Conservation (phyloP, 208 protist species). For the Trypanosoma brucei region DNA sequence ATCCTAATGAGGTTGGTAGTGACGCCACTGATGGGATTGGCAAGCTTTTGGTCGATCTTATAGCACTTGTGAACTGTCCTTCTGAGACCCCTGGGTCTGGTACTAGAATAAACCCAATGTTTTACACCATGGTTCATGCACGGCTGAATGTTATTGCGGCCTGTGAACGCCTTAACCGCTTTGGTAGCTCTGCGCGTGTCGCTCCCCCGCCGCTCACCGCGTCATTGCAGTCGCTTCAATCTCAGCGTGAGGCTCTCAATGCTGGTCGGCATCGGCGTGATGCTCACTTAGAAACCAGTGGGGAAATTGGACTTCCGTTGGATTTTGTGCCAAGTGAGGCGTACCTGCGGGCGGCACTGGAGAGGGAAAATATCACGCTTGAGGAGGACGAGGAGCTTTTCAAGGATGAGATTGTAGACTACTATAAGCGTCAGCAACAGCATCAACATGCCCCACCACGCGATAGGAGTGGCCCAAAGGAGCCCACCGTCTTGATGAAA, state of each 20-base stretch:
- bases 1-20: neutral
- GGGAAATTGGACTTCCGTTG: slow-evolving; percentile 43
- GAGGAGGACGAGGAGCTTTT: slow-evolving; percentile 84
- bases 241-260: slow-evolving; percentile 21
- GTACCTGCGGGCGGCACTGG: slow-evolving; percentile 65
- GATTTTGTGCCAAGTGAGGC: slow-evolving; percentile 70
- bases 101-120: slow-evolving; percentile 40
- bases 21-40: neutral
- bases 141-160: slow-evolving; percentile 71
- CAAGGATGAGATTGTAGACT: slow-evolving; percentile 80
- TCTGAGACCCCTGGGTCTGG: slow-evolving; percentile 3
- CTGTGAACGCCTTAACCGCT: slow-evolving; percentile 54
- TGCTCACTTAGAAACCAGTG: slow-evolving; percentile 6
- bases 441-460: slow-evolving; percentile 5
- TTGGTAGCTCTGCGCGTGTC: slow-evolving; percentile 27
- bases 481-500: slow-evolving; percentile 75
- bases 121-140: slow-evolving; percentile 82
- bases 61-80: slow-evolving; percentile 17
- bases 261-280: slow-evolving; percentile 14
- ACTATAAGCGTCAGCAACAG: slow-evolving; percentile 45
- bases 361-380: slow-evolving; percentile 55
- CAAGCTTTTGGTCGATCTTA: slow-evolving; percentile 16
- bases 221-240: slow-evolving; percentile 40
- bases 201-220: slow-evolving; percentile 47
- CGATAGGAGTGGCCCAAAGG: slow-evolving; percentile 10